Conservation (phyloP, 306 rosid genomes). For the Lathyrus sativus region DNA sequence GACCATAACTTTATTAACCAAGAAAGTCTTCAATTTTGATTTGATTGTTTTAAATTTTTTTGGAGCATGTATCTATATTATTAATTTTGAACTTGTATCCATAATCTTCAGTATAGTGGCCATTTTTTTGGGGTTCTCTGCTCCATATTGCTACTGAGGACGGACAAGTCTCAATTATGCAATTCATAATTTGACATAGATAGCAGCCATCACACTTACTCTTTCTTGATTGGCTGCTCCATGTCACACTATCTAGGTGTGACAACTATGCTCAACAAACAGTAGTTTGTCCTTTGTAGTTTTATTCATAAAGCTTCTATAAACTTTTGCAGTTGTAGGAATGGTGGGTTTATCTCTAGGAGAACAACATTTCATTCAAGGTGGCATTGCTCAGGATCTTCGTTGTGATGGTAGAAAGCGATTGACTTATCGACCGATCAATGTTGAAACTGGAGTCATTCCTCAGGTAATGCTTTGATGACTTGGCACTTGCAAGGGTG, state of each 20-base stretch:
- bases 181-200: neutral
- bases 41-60: neutral
- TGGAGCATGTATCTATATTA: neutral
- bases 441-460: constrained; percentile 78
- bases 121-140: neutral
- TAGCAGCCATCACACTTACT: neutral
- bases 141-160: neutral
- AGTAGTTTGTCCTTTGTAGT: constrained; percentile 2
- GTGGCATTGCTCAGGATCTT: constrained; percentile 88
- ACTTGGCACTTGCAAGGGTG: constrained; percentile 16
- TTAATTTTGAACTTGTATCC: neutral
- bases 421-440: constrained; percentile 63
- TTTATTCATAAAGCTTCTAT: constrained; percentile 2
- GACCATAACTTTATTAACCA: neutral
- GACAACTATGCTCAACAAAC: neutral
- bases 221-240: neutral
- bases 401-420: constrained; percentile 89
- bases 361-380: constrained; percentile 70
- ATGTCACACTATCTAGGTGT: neutral
- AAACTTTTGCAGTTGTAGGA: constrained; percentile 18
- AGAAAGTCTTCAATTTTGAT: neutral
- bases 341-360: constrained; percentile 79
- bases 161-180: neutral
- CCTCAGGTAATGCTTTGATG: constrained; percentile 57
- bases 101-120: neutral